Percentiles rank a stretch among this genome's conserved stretches.
Evolutionary conservation across 2,329 filamentous ascomycete species (phyloP).

Genomic region (Verruconis gallopava): DNA sequence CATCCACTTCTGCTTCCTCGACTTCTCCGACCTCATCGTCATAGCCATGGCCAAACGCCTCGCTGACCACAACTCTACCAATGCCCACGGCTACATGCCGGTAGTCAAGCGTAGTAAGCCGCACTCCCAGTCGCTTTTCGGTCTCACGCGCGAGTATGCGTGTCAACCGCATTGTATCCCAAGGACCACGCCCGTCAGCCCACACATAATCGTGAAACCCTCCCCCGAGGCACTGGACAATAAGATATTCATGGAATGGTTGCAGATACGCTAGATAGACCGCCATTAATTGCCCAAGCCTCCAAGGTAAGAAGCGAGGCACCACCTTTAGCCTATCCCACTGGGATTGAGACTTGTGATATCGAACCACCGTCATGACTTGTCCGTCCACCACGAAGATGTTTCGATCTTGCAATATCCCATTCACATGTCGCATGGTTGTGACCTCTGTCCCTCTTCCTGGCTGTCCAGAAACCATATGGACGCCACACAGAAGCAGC

Average conservation of each 20-base stretch:
- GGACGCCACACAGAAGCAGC: constrained; percentile 1
- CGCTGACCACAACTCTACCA: constrained; percentile 11
- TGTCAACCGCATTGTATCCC: constrained; percentile 12
- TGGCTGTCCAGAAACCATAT: constrained; percentile 6
- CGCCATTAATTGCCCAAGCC: constrained; percentile 15
- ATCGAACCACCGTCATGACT: constrained; percentile 14
- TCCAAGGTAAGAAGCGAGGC: constrained; percentile 15
- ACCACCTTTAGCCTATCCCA: constrained; percentile 17
- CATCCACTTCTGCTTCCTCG: constrained; percentile 15
- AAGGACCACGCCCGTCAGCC: constrained; percentile 9
- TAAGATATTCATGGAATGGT: constrained; percentile 15
- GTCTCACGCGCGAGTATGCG: constrained; percentile 13
- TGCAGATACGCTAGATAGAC: constrained; percentile 16
- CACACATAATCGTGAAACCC: constrained; percentile 9
- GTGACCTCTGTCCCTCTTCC: constrained; percentile 14
- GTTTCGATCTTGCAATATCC: constrained; percentile 14
- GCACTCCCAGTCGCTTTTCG: constrained; percentile 12
- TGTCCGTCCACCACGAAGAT: constrained; percentile 14
- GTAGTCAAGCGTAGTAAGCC: constrained; percentile 13
- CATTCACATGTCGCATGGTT: constrained; percentile 13
- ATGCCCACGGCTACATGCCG: constrained; percentile 13
- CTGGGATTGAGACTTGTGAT: constrained; percentile 17
- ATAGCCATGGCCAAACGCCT: constrained; percentile 14
- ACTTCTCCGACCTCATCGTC: constrained; percentile 13
- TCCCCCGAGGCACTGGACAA: constrained; percentile 11